Evolutionary conservation across 768 basidiomycete genomes (phyloP).

Genomic region (Kwoniella mangroviensis): DNA sequence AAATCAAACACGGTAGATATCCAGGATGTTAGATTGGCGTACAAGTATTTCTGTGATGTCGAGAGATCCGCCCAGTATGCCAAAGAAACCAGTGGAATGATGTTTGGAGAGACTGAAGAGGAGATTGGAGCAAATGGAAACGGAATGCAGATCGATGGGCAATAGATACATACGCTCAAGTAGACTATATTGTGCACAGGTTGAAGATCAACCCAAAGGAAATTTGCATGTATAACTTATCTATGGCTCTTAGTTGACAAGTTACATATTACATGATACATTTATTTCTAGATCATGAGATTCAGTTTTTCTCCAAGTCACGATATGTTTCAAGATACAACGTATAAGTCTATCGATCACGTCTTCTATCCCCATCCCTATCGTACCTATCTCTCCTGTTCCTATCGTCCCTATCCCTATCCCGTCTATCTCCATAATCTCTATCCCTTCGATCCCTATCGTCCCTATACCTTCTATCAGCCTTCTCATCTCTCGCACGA

Average conservation of each 20-base stretch:
- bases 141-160: constrained; percentile 23
- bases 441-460: constrained; percentile 14
- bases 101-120: constrained; percentile 58
- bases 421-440: constrained; percentile 6
- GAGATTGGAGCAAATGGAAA: constrained; percentile 6
- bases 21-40: constrained; percentile 80
- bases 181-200: too few species aligned
- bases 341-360: background rate
- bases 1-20: constrained; percentile 78
- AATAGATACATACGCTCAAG: background rate
- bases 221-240: background rate
- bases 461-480: constrained; percentile 23
- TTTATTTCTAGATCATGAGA: background rate
- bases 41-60: constrained; percentile 62
- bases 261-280: background rate
- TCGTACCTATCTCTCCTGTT: constrained; percentile 12
- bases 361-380: constrained; percentile 12
- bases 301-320: background rate
- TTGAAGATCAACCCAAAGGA: background rate
- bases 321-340: background rate
- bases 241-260: background rate
- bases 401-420: constrained; percentile 8
- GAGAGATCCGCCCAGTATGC: constrained; percentile 55
- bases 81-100: constrained; percentile 56
- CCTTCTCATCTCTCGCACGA: constrained; percentile 41